Percentiles rank a stretch among this genome's conserved stretches.
Evolutionary conservation across 352 stramenopile species (phyloP).

Genomic region (Phytophthora podocarpi): DNA sequence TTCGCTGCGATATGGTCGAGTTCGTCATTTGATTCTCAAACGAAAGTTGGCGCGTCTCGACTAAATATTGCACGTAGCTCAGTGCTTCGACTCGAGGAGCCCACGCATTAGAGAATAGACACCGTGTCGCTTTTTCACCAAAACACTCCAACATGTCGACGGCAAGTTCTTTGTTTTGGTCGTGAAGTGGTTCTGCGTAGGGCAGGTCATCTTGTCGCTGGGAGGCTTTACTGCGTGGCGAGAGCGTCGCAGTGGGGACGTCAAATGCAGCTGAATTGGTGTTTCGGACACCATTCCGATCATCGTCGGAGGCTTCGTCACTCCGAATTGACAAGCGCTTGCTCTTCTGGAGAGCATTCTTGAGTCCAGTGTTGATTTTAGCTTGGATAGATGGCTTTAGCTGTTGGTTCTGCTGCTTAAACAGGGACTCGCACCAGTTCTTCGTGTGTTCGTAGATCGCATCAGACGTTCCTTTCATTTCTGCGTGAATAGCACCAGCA

Average conservation of each 20-base stretch:
- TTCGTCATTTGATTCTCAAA: constrained; percentile 35
- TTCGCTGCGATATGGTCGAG: constrained; percentile 1
- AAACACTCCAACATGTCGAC: constrained; percentile 56
- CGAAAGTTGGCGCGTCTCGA: constrained; percentile 57
- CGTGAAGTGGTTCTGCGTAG: constrained; percentile 79
- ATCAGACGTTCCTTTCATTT: constrained; percentile 58
- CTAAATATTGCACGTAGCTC: constrained; percentile 72
- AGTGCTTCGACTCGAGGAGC: constrained; percentile 79
- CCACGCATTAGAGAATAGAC: constrained; percentile 84
- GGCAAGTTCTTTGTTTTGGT: constrained; percentile 58
- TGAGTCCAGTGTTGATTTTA: constrained; percentile 84
- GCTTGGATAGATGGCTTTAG: constrained; percentile 80
- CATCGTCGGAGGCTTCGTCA: constrained; percentile 14
- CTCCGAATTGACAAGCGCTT: constrained; percentile 50
- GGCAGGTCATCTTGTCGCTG: constrained; percentile 78
- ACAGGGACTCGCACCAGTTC: constrained; percentile 71
- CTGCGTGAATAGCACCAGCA: no score
- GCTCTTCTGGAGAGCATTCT: constrained; percentile 65
- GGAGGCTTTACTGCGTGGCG: constrained; percentile 53
- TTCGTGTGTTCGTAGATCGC: constrained; percentile 80
- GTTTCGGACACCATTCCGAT: constrained; percentile 1
- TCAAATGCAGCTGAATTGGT: constrained; percentile 23
- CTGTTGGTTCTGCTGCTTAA: constrained; percentile 71
- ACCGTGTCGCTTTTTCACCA: constrained; percentile 75
- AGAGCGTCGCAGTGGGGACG: constrained; percentile 21